Evolutionary conservation across 768 basidiomycete genomes (phyloP).

Genomic region (Clavaria fumosa): DNA sequence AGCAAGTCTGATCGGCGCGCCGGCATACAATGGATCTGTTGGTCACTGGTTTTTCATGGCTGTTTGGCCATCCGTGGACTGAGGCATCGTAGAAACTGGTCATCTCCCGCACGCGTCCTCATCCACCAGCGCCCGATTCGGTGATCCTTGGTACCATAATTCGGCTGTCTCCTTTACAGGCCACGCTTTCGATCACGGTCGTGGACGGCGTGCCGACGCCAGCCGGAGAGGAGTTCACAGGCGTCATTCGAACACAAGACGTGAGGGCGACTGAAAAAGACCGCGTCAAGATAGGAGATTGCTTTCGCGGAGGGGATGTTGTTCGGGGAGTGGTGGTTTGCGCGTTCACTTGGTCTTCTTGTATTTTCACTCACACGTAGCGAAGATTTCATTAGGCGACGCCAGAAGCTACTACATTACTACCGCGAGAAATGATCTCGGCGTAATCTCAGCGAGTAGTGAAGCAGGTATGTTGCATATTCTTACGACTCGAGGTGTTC

Average conservation of each 20-base stretch:
- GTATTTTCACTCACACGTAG: background rate
- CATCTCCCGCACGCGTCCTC: conserved; percentile 52
- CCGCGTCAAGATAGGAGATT: conserved; percentile 77
- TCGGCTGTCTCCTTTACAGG: conserved; percentile 72
- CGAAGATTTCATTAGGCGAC: conserved; percentile 81
- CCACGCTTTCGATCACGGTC: conserved; percentile 67
- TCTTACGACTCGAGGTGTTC: background rate
- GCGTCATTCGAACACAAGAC: conserved; percentile 79
- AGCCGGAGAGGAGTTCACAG: conserved; percentile 74
- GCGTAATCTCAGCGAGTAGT: conserved; percentile 82
- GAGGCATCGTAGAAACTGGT: conserved; percentile 51
- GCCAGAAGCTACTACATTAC: conserved; percentile 86
- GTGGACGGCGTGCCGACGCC: conserved; percentile 79
- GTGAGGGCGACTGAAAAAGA: conserved; percentile 85
- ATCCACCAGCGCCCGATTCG: conserved; percentile 61
- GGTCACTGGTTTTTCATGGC: conserved; percentile 26
- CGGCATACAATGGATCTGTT: conserved; percentile 49
- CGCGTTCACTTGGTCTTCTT: conserved; percentile 7
- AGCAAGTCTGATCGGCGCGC: conserved; percentile 56
- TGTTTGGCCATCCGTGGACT: too few species aligned
- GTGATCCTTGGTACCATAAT: conserved; percentile 70
- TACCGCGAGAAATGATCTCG: conserved; percentile 79
- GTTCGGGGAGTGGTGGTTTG: conserved; percentile 75
- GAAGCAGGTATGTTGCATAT: conserved; percentile 50
- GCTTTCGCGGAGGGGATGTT: conserved; percentile 85